A percentile compares a stretch with the other conserved stretches of the same genome.
Evolutionary conservation across 805 yeast genomes (phyloP).

Genomic region (Sugiyamaella marilandica): DNA sequence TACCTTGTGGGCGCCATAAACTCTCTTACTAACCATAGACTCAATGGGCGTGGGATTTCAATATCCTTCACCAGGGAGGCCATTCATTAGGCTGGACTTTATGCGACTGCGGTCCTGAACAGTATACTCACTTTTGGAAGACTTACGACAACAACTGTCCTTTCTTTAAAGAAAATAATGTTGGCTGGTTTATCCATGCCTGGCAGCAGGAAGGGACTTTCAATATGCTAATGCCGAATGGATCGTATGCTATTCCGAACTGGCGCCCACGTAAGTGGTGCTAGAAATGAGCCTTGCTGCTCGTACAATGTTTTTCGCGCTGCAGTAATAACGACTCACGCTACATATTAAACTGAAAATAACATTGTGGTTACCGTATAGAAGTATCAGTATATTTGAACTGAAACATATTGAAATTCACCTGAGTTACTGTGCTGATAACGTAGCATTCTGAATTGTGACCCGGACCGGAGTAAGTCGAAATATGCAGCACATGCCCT

Average conservation of each 20-base stretch:
- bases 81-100: neutral
- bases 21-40: neutral
- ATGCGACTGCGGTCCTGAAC: constrained; percentile 5
- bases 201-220: constrained; percentile 6
- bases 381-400: too few relatives aligned
- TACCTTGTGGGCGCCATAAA: too few relatives aligned
- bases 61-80: constrained; percentile 7
- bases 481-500: too few relatives aligned
- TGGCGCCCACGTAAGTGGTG: constrained; percentile 4
- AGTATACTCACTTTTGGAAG: constrained; percentile 5
- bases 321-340: too few relatives aligned
- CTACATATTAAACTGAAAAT: too few relatives aligned
- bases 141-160: constrained; percentile 5
- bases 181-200: constrained; percentile 7
- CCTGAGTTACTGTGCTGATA: too few relatives aligned
- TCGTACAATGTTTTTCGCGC: too few relatives aligned
- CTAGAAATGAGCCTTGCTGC: neutral
- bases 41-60: constrained; percentile 9
- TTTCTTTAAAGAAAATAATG: constrained; percentile 2
- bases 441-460: too few relatives aligned
- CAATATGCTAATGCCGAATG: constrained; percentile 5
- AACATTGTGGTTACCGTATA: too few relatives aligned
- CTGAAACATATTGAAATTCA: too few relatives aligned
- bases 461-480: too few relatives aligned
- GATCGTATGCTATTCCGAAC: constrained; percentile 5